Conservation (phyloP, 345 rosid genomes). For the Aquilaria yunnanensis region DNA sequence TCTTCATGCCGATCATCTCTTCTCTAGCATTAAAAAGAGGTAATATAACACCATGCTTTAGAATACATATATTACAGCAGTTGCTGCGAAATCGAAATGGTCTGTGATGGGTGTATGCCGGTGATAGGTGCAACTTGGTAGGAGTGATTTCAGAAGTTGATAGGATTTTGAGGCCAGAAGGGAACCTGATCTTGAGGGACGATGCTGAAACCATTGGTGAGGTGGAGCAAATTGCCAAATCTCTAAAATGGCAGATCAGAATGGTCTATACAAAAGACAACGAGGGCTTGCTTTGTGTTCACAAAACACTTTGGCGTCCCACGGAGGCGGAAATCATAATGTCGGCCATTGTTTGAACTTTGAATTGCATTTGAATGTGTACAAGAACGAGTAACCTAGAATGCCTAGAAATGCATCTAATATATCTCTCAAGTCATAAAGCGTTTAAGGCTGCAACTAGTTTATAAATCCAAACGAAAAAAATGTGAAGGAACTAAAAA, state of each 20-base stretch:
- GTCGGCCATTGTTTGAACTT: conserved; percentile 46
- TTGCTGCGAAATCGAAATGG: neutral
- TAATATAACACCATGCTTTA: conserved; percentile 7
- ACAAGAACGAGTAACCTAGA: no score
- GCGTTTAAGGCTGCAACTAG: no score
- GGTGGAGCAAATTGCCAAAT: conserved; percentile 55
- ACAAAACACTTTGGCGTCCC: conserved; percentile 82
- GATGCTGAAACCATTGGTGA: conserved; percentile 45
- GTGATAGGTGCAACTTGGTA: conserved; percentile 57
- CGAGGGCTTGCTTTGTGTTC: conserved; percentile 50
- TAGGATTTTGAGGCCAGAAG: conserved; percentile 80
- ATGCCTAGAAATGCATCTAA: neutral
- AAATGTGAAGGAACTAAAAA: no score
- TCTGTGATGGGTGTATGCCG: neutral
- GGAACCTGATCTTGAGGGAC: conserved; percentile 65
- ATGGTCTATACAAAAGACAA: conserved; percentile 43
- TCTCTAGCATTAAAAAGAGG: conserved; percentile 66
- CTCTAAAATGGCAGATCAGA: conserved; percentile 60
- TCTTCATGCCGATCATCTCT: conserved; percentile 79
- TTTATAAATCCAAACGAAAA: no score
- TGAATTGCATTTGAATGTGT: conserved; percentile 3
- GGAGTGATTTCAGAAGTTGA: conserved; percentile 71
- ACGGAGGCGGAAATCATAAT: conserved; percentile 38
- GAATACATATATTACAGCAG: neutral
- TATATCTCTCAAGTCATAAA: no score